phyloP scores from a whole-genome alignment of 176 grass and related monocot species.

The Saccharum officinarum region DNA sequence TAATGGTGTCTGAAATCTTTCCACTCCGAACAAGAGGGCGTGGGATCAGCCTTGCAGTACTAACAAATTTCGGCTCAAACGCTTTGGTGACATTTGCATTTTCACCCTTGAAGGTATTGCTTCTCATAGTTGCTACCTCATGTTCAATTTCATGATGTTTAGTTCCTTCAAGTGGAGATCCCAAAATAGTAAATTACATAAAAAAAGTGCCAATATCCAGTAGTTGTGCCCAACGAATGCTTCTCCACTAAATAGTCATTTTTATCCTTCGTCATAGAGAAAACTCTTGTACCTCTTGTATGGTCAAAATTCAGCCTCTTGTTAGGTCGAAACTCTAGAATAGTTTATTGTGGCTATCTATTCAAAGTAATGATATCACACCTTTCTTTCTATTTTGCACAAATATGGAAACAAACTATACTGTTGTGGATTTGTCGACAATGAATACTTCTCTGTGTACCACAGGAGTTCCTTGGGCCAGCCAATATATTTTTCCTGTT shows the following conservation, averaged over 20 bases:
- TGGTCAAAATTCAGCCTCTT: not conserved
- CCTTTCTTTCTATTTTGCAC: not conserved
- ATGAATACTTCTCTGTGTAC: not conserved
- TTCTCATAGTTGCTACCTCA: not conserved
- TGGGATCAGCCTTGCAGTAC: constrained; percentile 90
- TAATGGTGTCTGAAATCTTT: constrained; percentile 99
- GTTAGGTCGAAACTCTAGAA: not conserved
- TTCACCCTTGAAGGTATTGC: constrained; percentile 71
- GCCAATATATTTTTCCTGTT: constrained; percentile 89
- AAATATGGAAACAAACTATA: not conserved
- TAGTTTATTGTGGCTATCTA: not conserved
- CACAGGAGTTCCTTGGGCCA: constrained; percentile 79
- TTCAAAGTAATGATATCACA: not conserved
- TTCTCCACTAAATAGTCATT: not conserved
- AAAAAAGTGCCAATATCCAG: not conserved
- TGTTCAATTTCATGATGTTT: not conserved
- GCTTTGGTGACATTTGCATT: constrained; percentile 90
- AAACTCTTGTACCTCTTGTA: not conserved
- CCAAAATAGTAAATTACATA: not conserved
- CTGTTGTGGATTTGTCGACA: not conserved
- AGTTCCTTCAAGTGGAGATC: not conserved
- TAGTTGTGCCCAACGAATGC: not conserved
- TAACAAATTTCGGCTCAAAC: constrained; percentile 84
- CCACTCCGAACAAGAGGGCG: constrained; percentile 92
- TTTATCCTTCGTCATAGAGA: not conserved